Percentiles rank a stretch among this genome's conserved stretches.
phyloP scores from a whole-genome alignment of 148 eudicot species.

The Amaranthus cruentus region DNA sequence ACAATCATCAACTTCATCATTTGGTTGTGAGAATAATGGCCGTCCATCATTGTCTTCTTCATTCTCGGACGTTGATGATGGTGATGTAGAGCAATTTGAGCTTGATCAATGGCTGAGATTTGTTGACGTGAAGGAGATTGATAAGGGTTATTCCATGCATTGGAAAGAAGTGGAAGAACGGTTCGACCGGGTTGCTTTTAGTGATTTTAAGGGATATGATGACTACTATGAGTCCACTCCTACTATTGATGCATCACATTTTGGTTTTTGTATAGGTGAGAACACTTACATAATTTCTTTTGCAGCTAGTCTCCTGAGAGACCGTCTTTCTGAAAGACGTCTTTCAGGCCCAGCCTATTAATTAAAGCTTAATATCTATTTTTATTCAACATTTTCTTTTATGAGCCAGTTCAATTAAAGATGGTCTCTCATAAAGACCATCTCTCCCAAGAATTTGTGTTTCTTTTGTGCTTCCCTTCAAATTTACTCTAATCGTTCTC shows the following conservation, averaged over 20 bases:
- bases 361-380: no score
- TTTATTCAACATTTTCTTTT: no score
- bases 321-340: no score
- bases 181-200: slow-evolving; percentile 17
- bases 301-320: no score
- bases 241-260: slow-evolving; percentile 18
- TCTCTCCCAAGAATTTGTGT: no score
- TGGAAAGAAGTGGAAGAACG: slow-evolving; percentile 27
- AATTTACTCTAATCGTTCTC: no score
- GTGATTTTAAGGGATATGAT: not conserved
- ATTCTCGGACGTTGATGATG: not conserved
- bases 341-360: no score
- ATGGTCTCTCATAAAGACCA: no score
- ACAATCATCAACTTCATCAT: not conserved
- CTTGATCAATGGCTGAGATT: slow-evolving; percentile 22
- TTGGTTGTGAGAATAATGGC: not conserved
- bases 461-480: no score
- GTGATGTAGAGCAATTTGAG: not conserved
- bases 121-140: slow-evolving; percentile 12
- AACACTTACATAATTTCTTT: not conserved
- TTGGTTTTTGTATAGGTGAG: slow-evolving; percentile 26
- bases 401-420: no score
- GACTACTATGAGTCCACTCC: not conserved
- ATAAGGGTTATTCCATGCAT: not conserved
- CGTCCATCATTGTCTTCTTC: slow-evolving; percentile 1